Evolutionary conservation across 179 eudicot genomes (phyloP), one percentile per base, ranked within the genome.

Genomic region (Carnegiea gigantea): DNA sequence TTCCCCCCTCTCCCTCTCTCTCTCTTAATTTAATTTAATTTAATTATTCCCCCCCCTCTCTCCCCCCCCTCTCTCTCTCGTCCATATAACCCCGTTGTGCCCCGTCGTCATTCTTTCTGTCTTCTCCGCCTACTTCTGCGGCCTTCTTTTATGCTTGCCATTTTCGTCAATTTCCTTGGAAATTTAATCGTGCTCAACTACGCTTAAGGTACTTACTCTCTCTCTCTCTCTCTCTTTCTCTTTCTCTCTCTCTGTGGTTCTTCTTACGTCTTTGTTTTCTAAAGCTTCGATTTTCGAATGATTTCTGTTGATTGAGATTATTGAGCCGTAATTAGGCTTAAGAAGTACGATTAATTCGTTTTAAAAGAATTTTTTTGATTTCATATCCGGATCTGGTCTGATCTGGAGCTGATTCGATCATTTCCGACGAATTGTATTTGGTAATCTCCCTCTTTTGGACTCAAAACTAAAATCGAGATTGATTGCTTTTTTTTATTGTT

Each of bases 61-160:
- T n/a, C 67, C 5, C 57, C 30, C 15, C 67, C 5, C 57, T 54
- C 71, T 23, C 13, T 46, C 43, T 76, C 11, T 23, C 21, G 17
- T 78, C 82, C 78, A 83, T 83, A 83, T 60, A 83, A 82, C 62
- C 9, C 70, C 54, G 46, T 62, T 72, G 49, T 74, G 78, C 78
- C 78, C 70, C 26, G 62, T 24, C 18, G 24, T 36, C 43, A 36
- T 20, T 23, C 23, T 77, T 82, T 73, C 81, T 74, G 40, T 68
- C 75, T 78, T 83, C 80, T 44, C 71, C 77, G 80, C 84, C 80
- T 76, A 36, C 84, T 67, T 44, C 71, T 59, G 49, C 49, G 83
- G 79, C 83, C 73, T 46, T 81, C 38, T 23, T 77, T 57, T 23
- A 40, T 33, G 5, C 8, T 36, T 73, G 30, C 57, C 23, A 21